Conservation (phyloP, 1,284 basidiomycete species). For the Stygiomarasmius scandens region DNA sequence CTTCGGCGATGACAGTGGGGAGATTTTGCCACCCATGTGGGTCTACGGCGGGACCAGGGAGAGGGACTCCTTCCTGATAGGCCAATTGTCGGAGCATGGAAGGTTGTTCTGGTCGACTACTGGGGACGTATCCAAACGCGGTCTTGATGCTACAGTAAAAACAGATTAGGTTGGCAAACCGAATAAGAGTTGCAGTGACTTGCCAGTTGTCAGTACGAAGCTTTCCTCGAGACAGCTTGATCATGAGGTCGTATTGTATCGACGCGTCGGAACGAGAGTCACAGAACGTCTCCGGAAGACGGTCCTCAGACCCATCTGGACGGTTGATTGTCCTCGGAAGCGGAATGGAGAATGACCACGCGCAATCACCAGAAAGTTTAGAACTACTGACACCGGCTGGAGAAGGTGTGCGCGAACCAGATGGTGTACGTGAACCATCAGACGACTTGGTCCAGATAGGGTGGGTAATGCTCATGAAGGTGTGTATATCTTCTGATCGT, state of each 20-base stretch:
- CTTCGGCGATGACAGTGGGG: constrained; percentile 39
- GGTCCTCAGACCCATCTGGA: constrained; percentile 36
- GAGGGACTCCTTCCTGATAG: constrained; percentile 43
- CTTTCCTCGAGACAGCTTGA: constrained; percentile 46
- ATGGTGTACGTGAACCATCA: constrained; percentile 38
- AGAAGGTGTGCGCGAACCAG: constrained; percentile 13
- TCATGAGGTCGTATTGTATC: constrained; percentile 49
- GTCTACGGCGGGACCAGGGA: constrained; percentile 46
- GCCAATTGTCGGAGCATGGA: constrained; percentile 50
- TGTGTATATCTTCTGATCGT: constrained; percentile 38
- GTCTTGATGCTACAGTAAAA: constrained; percentile 43
- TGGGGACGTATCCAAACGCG: constrained; percentile 51
- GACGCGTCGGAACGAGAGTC: constrained; percentile 47
- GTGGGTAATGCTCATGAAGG: constrained; percentile 43
- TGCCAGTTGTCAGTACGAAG: constrained; percentile 48
- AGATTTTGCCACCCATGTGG: constrained; percentile 50
- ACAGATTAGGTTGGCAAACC: background rate
- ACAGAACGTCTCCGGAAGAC: constrained; percentile 50
- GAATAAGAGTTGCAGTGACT: constrained; percentile 20
- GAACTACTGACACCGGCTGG: constrained; percentile 35
- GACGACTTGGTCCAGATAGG: constrained; percentile 49
- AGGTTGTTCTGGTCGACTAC: constrained; percentile 43
- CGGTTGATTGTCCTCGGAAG: constrained; percentile 41
- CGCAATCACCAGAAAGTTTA: constrained; percentile 44
- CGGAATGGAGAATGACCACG: constrained; percentile 48